Base-by-base conservation (phyloP, 75 land plant species). In the Azolla pinnata region DNA sequence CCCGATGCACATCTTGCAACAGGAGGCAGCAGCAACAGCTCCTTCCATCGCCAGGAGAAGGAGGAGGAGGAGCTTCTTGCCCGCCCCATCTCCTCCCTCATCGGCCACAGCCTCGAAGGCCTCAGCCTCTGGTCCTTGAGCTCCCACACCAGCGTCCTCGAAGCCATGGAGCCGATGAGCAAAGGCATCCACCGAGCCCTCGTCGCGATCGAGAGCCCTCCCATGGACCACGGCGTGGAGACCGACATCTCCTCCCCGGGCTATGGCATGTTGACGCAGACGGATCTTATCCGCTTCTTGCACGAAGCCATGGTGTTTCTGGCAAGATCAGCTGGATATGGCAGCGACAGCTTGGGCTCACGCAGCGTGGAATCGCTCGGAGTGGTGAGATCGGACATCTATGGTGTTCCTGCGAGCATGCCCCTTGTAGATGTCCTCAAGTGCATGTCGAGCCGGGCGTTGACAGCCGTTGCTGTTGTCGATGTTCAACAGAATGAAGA, bases 111-210 rank as follows among this genome's bases (percentile, higher is more conserved):
- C 35, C 61, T 85, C 29, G 97, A 92, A 34, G 83, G 97, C 0
- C 84, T 92, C 32, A 92, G 89, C 72, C 56, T 92, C 19, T 88
- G 97, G 97, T 82, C 85, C 16, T 46, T 92, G 2, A 73, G 62
- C 48, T 88, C 88, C 10, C 75, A 78, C 25, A 82, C 97, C 29
- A 88, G 97, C 48, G 49, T 92, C 1, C 34, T 74, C 23, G 89
- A 87, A 25, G 80, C 82, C 27, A 78, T 92, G 86, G 95, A 92
- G 68, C 71, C 80, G 19, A 80, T 92, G 50, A 85, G 97, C 78
- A 92, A 88, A 61, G 95, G 97, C 4, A 81, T 92, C 21, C 97
- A 88, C 58, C 63, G 97, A 8, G 97, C 82, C 0, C 35, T 92
- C 50, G 82, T 88, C 44, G 89, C 97, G 16, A 3, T 81, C 4